Conservation (phyloP, 129 eudicot species). For the Scalesia atractyloides region DNA sequence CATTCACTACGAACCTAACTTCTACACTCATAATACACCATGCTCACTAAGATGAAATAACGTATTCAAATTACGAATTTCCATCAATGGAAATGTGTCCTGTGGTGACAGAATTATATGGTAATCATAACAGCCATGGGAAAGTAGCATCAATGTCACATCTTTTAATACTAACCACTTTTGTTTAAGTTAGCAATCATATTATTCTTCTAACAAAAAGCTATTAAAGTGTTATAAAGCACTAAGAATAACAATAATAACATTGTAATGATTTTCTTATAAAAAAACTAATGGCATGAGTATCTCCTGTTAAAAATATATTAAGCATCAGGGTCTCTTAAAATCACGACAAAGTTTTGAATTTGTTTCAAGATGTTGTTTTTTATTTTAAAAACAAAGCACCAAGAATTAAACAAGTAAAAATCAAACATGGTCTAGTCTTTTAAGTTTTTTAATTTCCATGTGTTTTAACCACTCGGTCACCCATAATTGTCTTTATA, state of each 20-base stretch:
- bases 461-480: constrained; percentile 7
- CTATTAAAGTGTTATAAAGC: not conserved
- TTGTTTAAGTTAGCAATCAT: not conserved
- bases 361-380: not conserved
- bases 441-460: not conserved
- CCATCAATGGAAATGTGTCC: not conserved
- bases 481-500: not conserved
- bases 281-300: not conserved
- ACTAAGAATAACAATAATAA: not conserved
- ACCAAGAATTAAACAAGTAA: constrained; percentile 3
- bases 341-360: not conserved
- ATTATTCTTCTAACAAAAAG: not conserved
- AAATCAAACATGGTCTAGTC: not conserved
- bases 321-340: not conserved
- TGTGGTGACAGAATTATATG: not conserved
- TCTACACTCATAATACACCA: no score
- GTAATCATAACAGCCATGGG: not conserved
- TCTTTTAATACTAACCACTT: not conserved
- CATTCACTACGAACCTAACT: no score
- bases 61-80: not conserved
- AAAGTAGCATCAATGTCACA: not conserved
- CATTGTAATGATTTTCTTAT: not conserved
- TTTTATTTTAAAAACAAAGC: not conserved
- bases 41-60: not conserved
- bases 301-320: not conserved